A percentile compares a stretch with the other conserved stretches of the same genome.
Conservation (phyloP, 306 rosid genomes). For the Quercus wislizeni region DNA sequence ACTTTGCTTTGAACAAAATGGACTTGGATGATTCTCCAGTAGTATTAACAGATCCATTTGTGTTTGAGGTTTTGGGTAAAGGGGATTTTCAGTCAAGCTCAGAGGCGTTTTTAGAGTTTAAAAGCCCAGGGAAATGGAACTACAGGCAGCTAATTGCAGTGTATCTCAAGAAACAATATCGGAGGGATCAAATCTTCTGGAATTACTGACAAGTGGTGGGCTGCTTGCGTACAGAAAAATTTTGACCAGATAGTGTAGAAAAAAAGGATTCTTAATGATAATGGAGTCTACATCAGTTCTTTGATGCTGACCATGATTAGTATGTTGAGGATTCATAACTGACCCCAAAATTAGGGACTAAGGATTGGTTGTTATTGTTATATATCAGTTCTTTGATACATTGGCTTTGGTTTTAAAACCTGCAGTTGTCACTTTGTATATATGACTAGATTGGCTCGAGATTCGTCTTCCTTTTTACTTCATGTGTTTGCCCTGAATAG, state of each 20-base stretch:
- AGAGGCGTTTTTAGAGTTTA: conserved; percentile 72
- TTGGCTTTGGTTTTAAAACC: too few species aligned
- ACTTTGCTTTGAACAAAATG: conserved; percentile 63
- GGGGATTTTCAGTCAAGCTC: conserved; percentile 81
- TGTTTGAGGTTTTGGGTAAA: conserved; percentile 88
- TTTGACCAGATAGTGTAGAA: conserved; percentile 3
- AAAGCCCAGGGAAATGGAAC: conserved; percentile 52
- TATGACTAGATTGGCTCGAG: too few species aligned
- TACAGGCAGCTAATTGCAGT: conserved; percentile 48
- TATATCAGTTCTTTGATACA: too few species aligned
- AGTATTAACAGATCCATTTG: conserved; percentile 60
- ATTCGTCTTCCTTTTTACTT: too few species aligned
- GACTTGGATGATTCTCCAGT: conserved; percentile 48
- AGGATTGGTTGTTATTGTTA: too few species aligned
- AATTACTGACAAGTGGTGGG: conserved; percentile 48
- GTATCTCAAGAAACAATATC: conserved; percentile 59
- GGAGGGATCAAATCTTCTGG: conserved; percentile 82
- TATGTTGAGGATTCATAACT: too few species aligned
- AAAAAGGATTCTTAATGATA: not conserved
- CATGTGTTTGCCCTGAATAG: too few species aligned
- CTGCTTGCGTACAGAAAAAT: conserved; percentile 1
- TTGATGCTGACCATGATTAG: too few species aligned
- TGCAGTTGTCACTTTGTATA: too few species aligned
- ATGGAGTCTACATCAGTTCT: too few species aligned
- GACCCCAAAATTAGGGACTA: too few species aligned